Percentiles rank a stretch among this genome's conserved stretches.
Conservation (phyloP, 2,329 filamentous ascomycete genomes). For the Pezicula carpinea region DNA sequence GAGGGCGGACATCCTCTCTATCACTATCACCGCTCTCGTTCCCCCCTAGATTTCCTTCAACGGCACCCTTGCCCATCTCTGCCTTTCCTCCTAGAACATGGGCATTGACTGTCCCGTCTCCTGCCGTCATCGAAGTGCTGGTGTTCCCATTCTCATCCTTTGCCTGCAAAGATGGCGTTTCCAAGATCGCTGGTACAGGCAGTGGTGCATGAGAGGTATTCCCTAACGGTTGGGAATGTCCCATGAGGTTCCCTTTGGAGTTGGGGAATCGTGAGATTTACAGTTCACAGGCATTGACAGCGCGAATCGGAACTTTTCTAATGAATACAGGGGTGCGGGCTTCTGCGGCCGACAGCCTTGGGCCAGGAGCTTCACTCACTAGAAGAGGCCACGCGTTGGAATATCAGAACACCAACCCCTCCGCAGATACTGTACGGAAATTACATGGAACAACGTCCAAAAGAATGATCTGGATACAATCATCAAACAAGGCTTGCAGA, state of each 20-base stretch:
- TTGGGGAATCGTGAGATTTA: not conserved
- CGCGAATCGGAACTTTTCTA: not conserved
- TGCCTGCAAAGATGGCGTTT: slow-evolving; percentile 13
- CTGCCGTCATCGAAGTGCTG: slow-evolving; percentile 17
- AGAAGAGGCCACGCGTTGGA: slow-evolving; percentile 17
- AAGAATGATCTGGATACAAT: slow-evolving; percentile 8
- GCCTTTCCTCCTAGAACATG: slow-evolving; percentile 6
- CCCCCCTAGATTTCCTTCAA: not conserved
- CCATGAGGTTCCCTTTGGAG: slow-evolving; percentile 14
- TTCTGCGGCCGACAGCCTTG: slow-evolving; percentile 1
- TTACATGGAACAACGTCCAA: not conserved
- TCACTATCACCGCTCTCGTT: slow-evolving; percentile 1
- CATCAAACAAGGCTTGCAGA: slow-evolving; percentile 19
- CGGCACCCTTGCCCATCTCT: not conserved
- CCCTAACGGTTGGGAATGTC: slow-evolving; percentile 11
- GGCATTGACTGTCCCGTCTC: slow-evolving; percentile 7
- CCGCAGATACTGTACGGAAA: not conserved
- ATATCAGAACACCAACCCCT: not conserved
- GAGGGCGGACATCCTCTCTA: slow-evolving; percentile 30
- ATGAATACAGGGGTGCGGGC: not conserved
- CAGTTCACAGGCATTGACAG: not conserved
- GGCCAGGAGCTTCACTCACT: slow-evolving; percentile 2
- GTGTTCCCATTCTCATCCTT: slow-evolving; percentile 17
- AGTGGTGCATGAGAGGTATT: slow-evolving; percentile 12
- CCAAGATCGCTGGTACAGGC: slow-evolving; percentile 9